Evolutionary conservation across 306 rosid species (phyloP).

Genomic region (Dryas octopetala): DNA sequence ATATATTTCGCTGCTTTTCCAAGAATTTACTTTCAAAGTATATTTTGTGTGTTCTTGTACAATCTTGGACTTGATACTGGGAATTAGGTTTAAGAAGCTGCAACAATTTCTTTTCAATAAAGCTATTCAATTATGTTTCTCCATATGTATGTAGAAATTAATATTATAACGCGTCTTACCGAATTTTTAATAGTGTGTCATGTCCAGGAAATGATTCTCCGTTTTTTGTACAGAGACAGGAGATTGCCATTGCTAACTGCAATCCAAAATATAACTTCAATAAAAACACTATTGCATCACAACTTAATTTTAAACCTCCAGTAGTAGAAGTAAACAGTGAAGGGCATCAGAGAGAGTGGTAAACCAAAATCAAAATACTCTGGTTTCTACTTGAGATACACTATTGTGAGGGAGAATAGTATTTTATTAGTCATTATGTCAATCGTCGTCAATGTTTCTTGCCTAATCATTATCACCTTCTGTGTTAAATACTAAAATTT

Average conservation of each 20-base stretch:
- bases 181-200: conserved; percentile 72
- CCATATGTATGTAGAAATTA: background rate
- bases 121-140: background rate
- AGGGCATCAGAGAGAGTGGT: background rate
- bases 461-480: background rate
- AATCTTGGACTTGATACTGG: too few species aligned
- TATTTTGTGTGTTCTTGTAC: too few species aligned
- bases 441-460: too few species aligned
- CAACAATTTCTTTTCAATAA: too few species aligned
- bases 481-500: background rate
- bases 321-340: background rate
- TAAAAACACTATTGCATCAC: conserved; percentile 23
- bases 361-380: background rate
- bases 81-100: too few species aligned
- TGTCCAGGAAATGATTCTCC: conserved; percentile 84
- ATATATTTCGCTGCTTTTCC: too few species aligned
- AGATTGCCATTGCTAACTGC: conserved; percentile 74
- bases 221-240: conserved; percentile 69
- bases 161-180: conserved; percentile 53
- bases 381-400: background rate
- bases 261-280: conserved; percentile 33
- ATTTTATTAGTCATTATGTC: background rate
- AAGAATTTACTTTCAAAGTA: too few species aligned
- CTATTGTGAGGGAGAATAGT: background rate
- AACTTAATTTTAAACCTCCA: conserved; percentile 7